Conservation (phyloP, 2,329 filamentous ascomycete genomes). For the Cucurbitaria berberidis region DNA sequence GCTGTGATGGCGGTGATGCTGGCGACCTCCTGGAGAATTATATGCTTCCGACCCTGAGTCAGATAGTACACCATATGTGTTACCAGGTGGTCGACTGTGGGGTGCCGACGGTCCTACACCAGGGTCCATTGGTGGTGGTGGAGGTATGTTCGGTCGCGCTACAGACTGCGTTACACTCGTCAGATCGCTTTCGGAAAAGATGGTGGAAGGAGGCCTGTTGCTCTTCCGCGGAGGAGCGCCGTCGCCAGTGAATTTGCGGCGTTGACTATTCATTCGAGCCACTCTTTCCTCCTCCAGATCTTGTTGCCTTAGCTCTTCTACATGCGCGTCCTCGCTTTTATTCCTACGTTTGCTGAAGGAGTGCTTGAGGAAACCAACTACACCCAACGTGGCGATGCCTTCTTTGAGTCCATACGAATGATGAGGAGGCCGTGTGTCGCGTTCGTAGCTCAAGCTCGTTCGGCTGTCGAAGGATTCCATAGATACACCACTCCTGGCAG, state of each 20-base stretch:
- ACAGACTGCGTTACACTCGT: constrained; percentile 54
- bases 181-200: constrained; percentile 53
- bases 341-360: constrained; percentile 60
- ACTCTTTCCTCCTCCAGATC: constrained; percentile 61
- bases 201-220: constrained; percentile 45
- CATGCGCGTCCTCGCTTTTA: constrained; percentile 65
- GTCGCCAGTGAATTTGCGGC: constrained; percentile 73
- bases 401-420: constrained; percentile 50
- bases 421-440: constrained; percentile 23
- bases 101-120: constrained; percentile 39
- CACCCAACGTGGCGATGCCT: constrained; percentile 56
- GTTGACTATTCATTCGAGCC: constrained; percentile 58
- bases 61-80: constrained; percentile 44
- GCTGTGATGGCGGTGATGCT: constrained; percentile 42
- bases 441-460: constrained; percentile 46
- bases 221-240: constrained; percentile 51
- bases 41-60: constrained; percentile 52
- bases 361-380: constrained; percentile 50
- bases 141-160: constrained; percentile 45
- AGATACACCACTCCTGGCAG: constrained; percentile 46
- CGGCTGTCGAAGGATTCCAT: constrained; percentile 51
- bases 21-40: constrained; percentile 44
- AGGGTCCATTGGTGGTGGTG: constrained; percentile 36
- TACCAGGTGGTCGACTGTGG: constrained; percentile 44
- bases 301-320: constrained; percentile 60